Conservation (phyloP, 1,284 basidiomycete genomes). For the Ustilago loliicola region DNA sequence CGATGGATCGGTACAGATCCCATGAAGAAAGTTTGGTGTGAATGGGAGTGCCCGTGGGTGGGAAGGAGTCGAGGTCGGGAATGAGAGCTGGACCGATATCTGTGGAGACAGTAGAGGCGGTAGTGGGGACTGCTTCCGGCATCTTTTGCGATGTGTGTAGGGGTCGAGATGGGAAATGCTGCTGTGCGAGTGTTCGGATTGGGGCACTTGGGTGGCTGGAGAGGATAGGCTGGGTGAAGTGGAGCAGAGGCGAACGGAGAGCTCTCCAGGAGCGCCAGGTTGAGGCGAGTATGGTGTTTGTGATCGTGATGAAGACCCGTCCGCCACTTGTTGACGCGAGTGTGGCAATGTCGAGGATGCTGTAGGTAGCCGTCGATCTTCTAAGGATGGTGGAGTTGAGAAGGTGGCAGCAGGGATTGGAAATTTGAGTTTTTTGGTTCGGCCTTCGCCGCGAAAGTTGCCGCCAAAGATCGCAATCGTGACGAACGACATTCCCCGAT, state of each 20-base stretch:
- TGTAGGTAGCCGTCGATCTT: background rate
- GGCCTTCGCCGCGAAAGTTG: constrained; percentile 17
- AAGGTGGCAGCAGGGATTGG: background rate
- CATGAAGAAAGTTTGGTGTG: constrained; percentile 79
- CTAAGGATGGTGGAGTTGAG: background rate
- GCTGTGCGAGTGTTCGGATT: too few relatives aligned
- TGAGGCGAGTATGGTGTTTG: constrained; percentile 21
- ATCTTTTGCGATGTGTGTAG: constrained; percentile 14
- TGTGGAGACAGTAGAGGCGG: background rate
- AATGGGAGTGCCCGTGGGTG: constrained; percentile 60
- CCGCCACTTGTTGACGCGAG: constrained; percentile 4
- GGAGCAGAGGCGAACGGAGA: background rate
- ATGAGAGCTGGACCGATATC: constrained; percentile 39
- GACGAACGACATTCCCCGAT: background rate
- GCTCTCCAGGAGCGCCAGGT: constrained; percentile 24
- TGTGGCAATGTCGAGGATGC: background rate
- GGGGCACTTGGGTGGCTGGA: background rate
- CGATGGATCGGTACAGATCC: constrained; percentile 84
- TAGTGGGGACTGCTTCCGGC: constrained; percentile 33
- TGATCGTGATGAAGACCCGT: background rate
- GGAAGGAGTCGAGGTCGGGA: constrained; percentile 59
- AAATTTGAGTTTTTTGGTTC: constrained; percentile 12
- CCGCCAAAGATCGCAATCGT: background rate
- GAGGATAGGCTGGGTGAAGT: background rate
- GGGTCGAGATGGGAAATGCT: background rate